Percentiles rank a stretch among this genome's conserved stretches.
phyloP scores from a whole-genome alignment of 2,329 filamentous ascomycete genomes.

The Endocalyx cinctus region DNA sequence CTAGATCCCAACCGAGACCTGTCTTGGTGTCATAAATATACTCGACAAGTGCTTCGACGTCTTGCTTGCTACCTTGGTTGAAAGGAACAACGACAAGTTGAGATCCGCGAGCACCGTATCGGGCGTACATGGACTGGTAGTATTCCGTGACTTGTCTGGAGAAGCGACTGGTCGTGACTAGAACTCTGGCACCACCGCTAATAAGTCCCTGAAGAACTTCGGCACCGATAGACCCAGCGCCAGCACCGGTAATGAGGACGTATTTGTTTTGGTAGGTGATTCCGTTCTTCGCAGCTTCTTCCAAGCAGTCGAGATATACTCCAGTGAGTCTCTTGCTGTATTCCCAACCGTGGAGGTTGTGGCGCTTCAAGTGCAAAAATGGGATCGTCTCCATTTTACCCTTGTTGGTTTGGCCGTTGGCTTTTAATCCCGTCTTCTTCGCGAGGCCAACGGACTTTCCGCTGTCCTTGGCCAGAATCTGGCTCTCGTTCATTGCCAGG shows the following conservation, averaged over 20 bases:
- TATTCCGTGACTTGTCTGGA: conserved; percentile 98
- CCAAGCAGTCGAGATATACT: conserved; percentile 85
- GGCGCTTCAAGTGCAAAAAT: conserved; percentile 94
- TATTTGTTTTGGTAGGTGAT: conserved; percentile 94
- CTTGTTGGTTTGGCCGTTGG: conserved; percentile 57
- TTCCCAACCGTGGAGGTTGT: conserved; percentile 91
- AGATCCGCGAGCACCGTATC: conserved; percentile 87
- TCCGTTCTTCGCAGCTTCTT: conserved; percentile 80
- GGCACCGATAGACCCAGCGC: conserved; percentile 94
- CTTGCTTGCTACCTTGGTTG: conserved; percentile 98
- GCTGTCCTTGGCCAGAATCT: conserved; percentile 88
- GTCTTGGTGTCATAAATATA: conserved; percentile 98
- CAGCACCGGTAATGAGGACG: conserved; percentile 95
- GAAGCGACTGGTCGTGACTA: conserved; percentile 95
- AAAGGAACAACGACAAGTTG: conserved; percentile 98
- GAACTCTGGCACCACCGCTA: conserved; percentile 91
- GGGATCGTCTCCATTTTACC: conserved; percentile 97
- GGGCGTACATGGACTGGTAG: conserved; percentile 97
- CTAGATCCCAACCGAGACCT: conserved; percentile 95
- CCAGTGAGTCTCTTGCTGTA: conserved; percentile 99
- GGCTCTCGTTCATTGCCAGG: conserved; percentile 94
- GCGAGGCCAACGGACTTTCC: conserved; percentile 51
- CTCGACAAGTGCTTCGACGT: conserved; percentile 86
- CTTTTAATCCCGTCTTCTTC: conserved; percentile 48
- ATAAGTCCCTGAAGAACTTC: conserved; percentile 95